Percentiles rank a stretch among this genome's conserved stretches.
phyloP scores from a whole-genome alignment of 2,329 filamentous ascomycete species.

The Aureobasidium leucospermi region DNA sequence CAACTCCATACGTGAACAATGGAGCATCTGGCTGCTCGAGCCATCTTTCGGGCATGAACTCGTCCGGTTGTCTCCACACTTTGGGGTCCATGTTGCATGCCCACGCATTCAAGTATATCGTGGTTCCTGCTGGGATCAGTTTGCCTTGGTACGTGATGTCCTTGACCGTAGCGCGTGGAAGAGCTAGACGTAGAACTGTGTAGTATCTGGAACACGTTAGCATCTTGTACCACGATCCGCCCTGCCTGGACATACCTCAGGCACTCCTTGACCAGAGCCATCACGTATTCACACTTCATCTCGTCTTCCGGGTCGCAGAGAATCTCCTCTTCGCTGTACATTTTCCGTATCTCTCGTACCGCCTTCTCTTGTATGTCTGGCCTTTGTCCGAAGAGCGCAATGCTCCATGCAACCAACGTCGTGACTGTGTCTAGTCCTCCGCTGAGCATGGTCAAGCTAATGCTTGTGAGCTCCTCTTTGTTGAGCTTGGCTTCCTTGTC shows the following conservation, averaged over 20 bases:
- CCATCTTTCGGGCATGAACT: slow-evolving; percentile 57
- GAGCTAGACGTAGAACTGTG: slow-evolving; percentile 54
- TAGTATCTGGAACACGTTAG: slow-evolving; percentile 40
- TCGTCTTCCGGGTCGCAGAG: slow-evolving; percentile 56
- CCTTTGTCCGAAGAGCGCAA: slow-evolving; percentile 52
- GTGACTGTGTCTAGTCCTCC: slow-evolving; percentile 62
- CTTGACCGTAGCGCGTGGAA: slow-evolving; percentile 55
- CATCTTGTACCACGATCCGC: neutral
- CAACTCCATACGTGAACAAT: slow-evolving; percentile 58
- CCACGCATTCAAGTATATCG: slow-evolving; percentile 61
- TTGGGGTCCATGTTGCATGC: slow-evolving; percentile 59
- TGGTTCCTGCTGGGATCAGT: slow-evolving; percentile 54
- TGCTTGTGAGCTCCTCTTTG: slow-evolving; percentile 56
- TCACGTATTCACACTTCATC: slow-evolving; percentile 56
- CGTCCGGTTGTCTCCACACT: slow-evolving; percentile 52
- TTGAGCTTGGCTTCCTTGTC: slow-evolving; percentile 57
- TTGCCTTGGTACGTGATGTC: slow-evolving; percentile 53
- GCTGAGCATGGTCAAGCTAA: slow-evolving; percentile 61
- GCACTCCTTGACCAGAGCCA: slow-evolving; percentile 56
- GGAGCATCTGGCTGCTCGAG: slow-evolving; percentile 56
- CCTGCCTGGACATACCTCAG: slow-evolving; percentile 36
- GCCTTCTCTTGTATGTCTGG: slow-evolving; percentile 58
- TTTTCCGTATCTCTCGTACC: slow-evolving; percentile 47
- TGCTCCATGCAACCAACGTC: slow-evolving; percentile 58
- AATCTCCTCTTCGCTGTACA: slow-evolving; percentile 46